Evolutionary conservation across 2,329 filamentous ascomycete genomes (phyloP).

Genomic region (Monosporascus sp.): DNA sequence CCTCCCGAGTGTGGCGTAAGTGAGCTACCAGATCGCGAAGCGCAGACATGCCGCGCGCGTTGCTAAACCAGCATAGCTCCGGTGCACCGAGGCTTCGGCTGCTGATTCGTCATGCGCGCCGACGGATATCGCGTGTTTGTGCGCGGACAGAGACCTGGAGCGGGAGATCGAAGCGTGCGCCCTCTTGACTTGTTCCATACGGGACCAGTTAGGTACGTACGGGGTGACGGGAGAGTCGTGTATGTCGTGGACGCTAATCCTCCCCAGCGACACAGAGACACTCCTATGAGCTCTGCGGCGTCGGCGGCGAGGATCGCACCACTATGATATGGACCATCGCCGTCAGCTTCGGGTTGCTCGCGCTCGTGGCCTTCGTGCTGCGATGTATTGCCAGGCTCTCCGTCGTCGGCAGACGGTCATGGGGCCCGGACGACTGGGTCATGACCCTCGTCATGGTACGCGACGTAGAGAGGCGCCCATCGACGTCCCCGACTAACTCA

Average conservation of each 20-base stretch:
- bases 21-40: neutral
- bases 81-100: neutral
- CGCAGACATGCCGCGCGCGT: neutral
- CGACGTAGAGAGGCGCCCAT: too few species aligned
- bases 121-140: neutral
- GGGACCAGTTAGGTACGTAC: neutral
- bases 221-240: neutral
- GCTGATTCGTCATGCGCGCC: neutral
- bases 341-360: conserved; percentile 12
- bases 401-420: conserved; percentile 7
- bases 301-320: conserved; percentile 11
- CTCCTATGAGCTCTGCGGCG: conserved; percentile 8
- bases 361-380: conserved; percentile 13
- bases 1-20: neutral
- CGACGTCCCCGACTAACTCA: neutral
- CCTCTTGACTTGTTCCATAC: neutral
- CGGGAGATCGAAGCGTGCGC: neutral
- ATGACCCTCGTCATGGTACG: conserved; percentile 8
- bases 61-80: neutral
- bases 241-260: neutral
- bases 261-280: conserved; percentile 8
- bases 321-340: conserved; percentile 10
- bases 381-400: conserved; percentile 12
- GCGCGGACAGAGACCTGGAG: neutral
- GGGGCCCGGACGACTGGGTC: conserved; percentile 15